Evolutionary conservation across 2,329 filamentous ascomycete species (phyloP), one percentile per base, ranked within the genome.

Genomic region (Trematosphaeria pertusa): DNA sequence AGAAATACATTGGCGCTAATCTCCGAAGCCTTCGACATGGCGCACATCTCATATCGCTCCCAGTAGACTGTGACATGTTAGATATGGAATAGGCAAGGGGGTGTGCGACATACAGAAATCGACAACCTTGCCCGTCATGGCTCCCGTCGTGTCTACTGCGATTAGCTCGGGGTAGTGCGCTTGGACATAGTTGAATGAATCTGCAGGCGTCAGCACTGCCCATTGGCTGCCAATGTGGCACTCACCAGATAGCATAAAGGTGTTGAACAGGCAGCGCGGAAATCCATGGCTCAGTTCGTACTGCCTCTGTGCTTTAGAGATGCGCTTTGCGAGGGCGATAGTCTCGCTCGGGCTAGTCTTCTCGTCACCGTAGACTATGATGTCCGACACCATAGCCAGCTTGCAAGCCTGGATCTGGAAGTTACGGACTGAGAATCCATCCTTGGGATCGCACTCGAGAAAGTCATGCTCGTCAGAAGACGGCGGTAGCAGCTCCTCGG

Each of bases 361-460:
- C 55, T 90, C 83, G 43, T 93, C 88, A 10, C 91, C 91, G 67
- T 99, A 99, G 1, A 99, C 83, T 31, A 99, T 82, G 54, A 99
- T 90, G 69, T 99, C 94, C 0, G 92, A 97, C 7, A 94, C 83
- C 56, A 88, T 84, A 43, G 92, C 92, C 56, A 89, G 78, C 71
- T 99, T 99, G 48, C 88, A 88, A 0, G 89, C 83, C 71, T 99
- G 94, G 30, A 97, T 97, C 62, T 97, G 93, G 67, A 99, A 99
- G 70, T 97, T 97, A 35, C 94, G 85, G 33, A 97, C 92, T 4
- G 91, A 96, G 67, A 97, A 97, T 7, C 94, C 94, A 56, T 96
- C 89, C 45, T 78, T 82, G 1, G 94, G 94, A 65, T 99, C 94
- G 31, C 87, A 82, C 33, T 96, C 89, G 50, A 91, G 75, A 65